These are phyloP conservation scores for Castanea sativa DNA, from an alignment of 306 rosid genomes.

Conservation along the genomic window DNA sequence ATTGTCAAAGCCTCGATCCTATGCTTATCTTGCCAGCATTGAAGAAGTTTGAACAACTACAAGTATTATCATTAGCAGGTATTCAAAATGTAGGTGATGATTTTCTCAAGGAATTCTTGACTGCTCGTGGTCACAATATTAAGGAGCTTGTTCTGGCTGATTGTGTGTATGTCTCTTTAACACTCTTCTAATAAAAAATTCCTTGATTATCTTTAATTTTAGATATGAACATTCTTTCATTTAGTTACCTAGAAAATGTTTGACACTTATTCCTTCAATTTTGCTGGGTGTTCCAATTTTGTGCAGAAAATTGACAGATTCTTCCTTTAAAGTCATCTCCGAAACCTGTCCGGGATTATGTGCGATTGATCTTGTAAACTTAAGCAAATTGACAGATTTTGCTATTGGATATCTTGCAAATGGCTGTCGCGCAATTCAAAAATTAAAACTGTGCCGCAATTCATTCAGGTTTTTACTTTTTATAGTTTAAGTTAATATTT, in stretches of 20 bases:
- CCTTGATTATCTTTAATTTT: slow-evolving; percentile 17
- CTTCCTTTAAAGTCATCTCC: slow-evolving; percentile 60
- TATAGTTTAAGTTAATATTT: neutral
- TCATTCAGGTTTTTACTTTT: slow-evolving; percentile 59
- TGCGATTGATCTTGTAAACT: slow-evolving; percentile 51
- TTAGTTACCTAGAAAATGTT: neutral
- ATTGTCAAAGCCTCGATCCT: slow-evolving; percentile 56
- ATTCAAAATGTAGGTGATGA: slow-evolving; percentile 46
- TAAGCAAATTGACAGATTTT: slow-evolving; percentile 61
- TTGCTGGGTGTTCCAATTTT: slow-evolving; percentile 20
- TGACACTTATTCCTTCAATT: slow-evolving; percentile 10
- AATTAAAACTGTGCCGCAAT: slow-evolving; percentile 55
- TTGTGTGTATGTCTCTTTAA: slow-evolving; percentile 59
- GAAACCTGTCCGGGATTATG: slow-evolving; percentile 53
- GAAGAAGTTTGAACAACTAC: slow-evolving; percentile 53
- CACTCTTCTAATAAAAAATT: neutral
- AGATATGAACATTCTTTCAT: slow-evolving; percentile 2
- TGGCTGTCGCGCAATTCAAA: slow-evolving; percentile 54
- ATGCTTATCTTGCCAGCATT: slow-evolving; percentile 45
- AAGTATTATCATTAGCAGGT: slow-evolving; percentile 74
- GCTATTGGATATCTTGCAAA: slow-evolving; percentile 60
- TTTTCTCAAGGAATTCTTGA: slow-evolving; percentile 43
- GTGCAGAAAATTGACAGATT: slow-evolving; percentile 75
- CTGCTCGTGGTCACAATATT: slow-evolving; percentile 50
- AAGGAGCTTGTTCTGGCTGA: slow-evolving; percentile 75